Base-by-base conservation (phyloP, 1,284 basidiomycete genomes). In the Cryptococcus sp. region DNA sequence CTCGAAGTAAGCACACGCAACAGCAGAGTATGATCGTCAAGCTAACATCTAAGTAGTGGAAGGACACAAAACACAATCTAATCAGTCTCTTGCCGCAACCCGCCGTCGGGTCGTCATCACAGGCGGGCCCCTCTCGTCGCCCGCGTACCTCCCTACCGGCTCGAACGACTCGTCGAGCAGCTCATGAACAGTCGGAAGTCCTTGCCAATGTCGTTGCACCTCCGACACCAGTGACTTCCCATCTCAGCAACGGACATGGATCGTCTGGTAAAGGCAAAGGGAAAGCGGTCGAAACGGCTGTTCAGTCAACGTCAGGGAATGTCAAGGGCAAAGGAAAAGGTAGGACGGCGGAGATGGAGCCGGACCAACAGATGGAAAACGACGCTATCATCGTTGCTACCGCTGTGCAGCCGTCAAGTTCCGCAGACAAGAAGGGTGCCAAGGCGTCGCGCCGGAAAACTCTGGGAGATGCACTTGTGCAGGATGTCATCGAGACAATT, bases 1-100 rank as follows among this genome's bases (percentile, higher is more conserved):
- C 81, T 83, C 62, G 80, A 88, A 76, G 89, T 89, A 65, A 56
- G 84, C 49, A 7, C 17, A 2, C 41, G 8, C 34, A n/a, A 19
- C 10, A 7, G 19, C n/a, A 37, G 5, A 44, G 23, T 43, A 5
- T 1, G 11, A n/a, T 4, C 40, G 7, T 15, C 25, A 25, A 11
- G 37, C 38, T 41, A 56, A 58, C 62, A 29, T 57, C 55, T 1
- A 17, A 7, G 15, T 43, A 74, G 72, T 74, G 69, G 57, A 69
- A 68, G 53, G 53, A 68, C 19, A 29, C 51, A 13, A 59, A 69
- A 43, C 66, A 75, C 48, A 70, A 70, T 46, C 66, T 76, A 0
- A 61, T 74, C 22, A 65, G 64, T 37, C 55, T 72, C 17, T 56
- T 72, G 25, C 68, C 57, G 16, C 13, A 52, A 23, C 4, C 48